Percentiles rank a stretch among this genome's conserved stretches.
Evolutionary conservation across 805 yeast genomes (phyloP).

Genomic region (Ogataea trehalophila): DNA sequence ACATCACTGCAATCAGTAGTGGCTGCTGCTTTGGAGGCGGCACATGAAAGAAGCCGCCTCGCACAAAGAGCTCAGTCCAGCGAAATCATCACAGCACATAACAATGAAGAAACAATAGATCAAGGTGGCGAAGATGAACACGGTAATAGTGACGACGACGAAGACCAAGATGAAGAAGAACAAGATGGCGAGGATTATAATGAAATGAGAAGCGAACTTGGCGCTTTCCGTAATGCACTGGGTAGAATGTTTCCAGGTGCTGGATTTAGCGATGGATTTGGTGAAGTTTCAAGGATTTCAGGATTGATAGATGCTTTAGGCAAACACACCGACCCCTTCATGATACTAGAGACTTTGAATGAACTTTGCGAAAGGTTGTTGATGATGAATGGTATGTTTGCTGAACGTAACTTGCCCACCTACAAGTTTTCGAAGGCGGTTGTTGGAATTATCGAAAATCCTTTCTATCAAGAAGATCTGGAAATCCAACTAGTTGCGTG

Average conservation of each 20-base stretch:
- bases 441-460: slow-evolving; percentile 53
- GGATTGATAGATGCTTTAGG: slow-evolving; percentile 34
- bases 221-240: slow-evolving; percentile 21
- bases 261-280: slow-evolving; percentile 26
- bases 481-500: slow-evolving; percentile 84
- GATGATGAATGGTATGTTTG: slow-evolving; percentile 58
- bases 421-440: slow-evolving; percentile 49
- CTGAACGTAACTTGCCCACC: slow-evolving; percentile 62
- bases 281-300: slow-evolving; percentile 19
- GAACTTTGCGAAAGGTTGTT: slow-evolving; percentile 60
- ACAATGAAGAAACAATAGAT: slow-evolving; percentile 4
- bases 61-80: background rate
- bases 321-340: slow-evolving; percentile 51
- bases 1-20: too few species aligned
- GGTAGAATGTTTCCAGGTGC: slow-evolving; percentile 27
- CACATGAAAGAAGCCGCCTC: background rate
- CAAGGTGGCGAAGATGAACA: slow-evolving; percentile 16
- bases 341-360: slow-evolving; percentile 58
- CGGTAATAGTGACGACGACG: slow-evolving; percentile 25
- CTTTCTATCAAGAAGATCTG: slow-evolving; percentile 53
- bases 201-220: slow-evolving; percentile 6
- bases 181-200: slow-evolving; percentile 14
- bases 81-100: background rate
- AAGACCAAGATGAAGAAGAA: slow-evolving; percentile 19
- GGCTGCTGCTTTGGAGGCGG: background rate